These are phyloP conservation scores for Kernera saxatilis DNA, from an alignment of 345 rosid genomes.

Conservation along the genomic window DNA sequence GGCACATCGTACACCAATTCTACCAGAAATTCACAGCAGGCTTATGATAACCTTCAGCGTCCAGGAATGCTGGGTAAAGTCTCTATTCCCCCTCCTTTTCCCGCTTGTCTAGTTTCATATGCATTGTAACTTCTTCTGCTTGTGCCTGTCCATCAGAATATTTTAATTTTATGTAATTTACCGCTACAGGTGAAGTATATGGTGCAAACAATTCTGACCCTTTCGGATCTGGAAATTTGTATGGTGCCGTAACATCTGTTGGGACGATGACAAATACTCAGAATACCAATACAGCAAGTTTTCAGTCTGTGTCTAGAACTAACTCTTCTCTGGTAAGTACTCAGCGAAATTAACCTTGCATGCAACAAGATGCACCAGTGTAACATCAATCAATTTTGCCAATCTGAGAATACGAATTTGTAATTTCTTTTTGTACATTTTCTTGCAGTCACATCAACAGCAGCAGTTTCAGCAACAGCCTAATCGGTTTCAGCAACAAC, in stretches of 20 bases:
- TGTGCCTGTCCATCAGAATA: not conserved
- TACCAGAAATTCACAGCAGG: slow-evolving; percentile 61
- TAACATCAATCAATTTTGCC: slow-evolving; percentile 45
- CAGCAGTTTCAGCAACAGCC: slow-evolving; percentile 68
- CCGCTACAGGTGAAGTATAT: slow-evolving; percentile 72
- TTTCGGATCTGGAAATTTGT: slow-evolving; percentile 60
- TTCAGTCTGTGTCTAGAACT: slow-evolving; percentile 56
- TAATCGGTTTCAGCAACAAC: slow-evolving; percentile 58
- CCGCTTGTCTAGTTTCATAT: slow-evolving; percentile 10
- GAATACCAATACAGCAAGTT: slow-evolving; percentile 44
- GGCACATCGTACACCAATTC: slow-evolving; percentile 44
- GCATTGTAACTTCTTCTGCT: not conserved
- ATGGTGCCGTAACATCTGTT: slow-evolving; percentile 51
- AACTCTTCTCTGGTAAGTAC: slow-evolving; percentile 47
- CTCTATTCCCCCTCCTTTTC: not conserved
- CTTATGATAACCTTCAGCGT: slow-evolving; percentile 63
- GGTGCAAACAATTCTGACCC: slow-evolving; percentile 54
- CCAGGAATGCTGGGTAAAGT: slow-evolving; percentile 57
- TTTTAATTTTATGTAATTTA: not conserved
- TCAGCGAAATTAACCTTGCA: slow-evolving; percentile 43
- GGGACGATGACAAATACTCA: slow-evolving; percentile 62
- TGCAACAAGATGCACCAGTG: slow-evolving; percentile 40
- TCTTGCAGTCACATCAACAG: slow-evolving; percentile 62
- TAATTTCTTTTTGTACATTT: slow-evolving; percentile 36
- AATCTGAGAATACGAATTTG: slow-evolving; percentile 45